Evolutionary conservation across 2,329 filamentous ascomycete genomes (phyloP).

Genomic region (Colletotrichum tamarilloi): DNA sequence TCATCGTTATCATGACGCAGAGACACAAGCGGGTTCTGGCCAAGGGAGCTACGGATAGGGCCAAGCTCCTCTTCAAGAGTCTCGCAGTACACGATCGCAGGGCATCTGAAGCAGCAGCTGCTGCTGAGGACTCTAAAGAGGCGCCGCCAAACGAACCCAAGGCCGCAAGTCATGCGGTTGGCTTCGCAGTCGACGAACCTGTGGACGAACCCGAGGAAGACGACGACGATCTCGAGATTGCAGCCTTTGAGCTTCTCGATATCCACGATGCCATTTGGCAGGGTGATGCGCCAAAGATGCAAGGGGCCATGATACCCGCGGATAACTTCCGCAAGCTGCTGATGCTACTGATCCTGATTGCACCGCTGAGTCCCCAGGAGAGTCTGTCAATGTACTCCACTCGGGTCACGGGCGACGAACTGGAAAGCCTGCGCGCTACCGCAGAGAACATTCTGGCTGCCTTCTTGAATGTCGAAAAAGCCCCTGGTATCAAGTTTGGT

Average conservation of each 20-base stretch:
- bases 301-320: constrained; percentile 76
- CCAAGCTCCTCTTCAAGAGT: constrained; percentile 76
- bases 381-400: constrained; percentile 70
- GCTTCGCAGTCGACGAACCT: constrained; percentile 59
- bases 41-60: constrained; percentile 66
- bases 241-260: constrained; percentile 76
- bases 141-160: constrained; percentile 29
- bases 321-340: constrained; percentile 79
- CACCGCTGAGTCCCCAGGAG: constrained; percentile 74
- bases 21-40: constrained; percentile 73
- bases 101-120: constrained; percentile 47
- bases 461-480: constrained; percentile 73
- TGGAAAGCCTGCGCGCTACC: constrained; percentile 68
- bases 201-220: constrained; percentile 60
- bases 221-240: constrained; percentile 73
- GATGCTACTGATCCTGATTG: constrained; percentile 75
- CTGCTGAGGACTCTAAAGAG: constrained; percentile 18
- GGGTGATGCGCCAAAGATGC: constrained; percentile 60
- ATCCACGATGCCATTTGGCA: constrained; percentile 70
- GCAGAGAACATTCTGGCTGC: constrained; percentile 74
- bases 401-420: constrained; percentile 64
- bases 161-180: constrained; percentile 41
- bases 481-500: constrained; percentile 70
- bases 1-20: constrained; percentile 78
- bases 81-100: constrained; percentile 77